Evolutionary conservation across 441 rosid species (phyloP).

Genomic region (Erysimum pusillum): DNA sequence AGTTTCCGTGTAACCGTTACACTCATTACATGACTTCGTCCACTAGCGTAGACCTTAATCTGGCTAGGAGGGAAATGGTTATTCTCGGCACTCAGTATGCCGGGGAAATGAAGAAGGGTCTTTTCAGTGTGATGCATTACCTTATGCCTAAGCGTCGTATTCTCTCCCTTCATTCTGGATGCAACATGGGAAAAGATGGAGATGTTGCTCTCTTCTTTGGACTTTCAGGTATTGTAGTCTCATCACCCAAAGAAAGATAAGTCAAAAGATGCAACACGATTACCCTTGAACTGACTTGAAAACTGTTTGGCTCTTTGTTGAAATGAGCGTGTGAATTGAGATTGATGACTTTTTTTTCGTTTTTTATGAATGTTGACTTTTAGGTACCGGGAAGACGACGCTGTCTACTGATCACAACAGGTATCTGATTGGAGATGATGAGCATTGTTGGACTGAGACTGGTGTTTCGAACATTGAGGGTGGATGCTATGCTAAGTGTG

Average conservation of each 20-base stretch:
- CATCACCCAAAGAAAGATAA: constrained; percentile 34
- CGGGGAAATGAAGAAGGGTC: constrained; percentile 99
- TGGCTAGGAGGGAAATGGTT: constrained; percentile 98
- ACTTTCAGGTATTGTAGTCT: constrained; percentile 87
- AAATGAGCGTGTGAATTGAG: constrained; percentile 23
- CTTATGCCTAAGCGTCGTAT: constrained; percentile 99
- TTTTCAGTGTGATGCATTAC: constrained; percentile 98
- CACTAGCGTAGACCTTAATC: constrained; percentile 95
- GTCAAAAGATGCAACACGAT: constrained; percentile 3
- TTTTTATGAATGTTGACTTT: constrained; percentile 22
- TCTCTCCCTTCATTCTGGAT: constrained; percentile 97
- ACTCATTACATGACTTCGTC: constrained; percentile 99
- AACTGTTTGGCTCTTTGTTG: constrained; percentile 5
- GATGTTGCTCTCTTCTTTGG: constrained; percentile 99
- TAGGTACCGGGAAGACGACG: constrained; percentile 97
- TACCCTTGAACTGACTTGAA: not conserved
- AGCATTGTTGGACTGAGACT: constrained; percentile 92
- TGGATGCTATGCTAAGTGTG: constrained; percentile 97
- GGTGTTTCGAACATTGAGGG: constrained; percentile 98
- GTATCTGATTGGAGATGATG: constrained; percentile 93
- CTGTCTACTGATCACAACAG: constrained; percentile 95
- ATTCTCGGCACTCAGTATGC: constrained; percentile 99
- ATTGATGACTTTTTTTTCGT: constrained; percentile 29
- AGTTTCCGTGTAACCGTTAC: constrained; percentile 98
- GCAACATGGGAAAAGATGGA: constrained; percentile 99